Evolutionary conservation across 2,329 filamentous ascomycete species (phyloP), one percentile per base, ranked within the genome.

Genomic region (Aspergillus ustus): DNA sequence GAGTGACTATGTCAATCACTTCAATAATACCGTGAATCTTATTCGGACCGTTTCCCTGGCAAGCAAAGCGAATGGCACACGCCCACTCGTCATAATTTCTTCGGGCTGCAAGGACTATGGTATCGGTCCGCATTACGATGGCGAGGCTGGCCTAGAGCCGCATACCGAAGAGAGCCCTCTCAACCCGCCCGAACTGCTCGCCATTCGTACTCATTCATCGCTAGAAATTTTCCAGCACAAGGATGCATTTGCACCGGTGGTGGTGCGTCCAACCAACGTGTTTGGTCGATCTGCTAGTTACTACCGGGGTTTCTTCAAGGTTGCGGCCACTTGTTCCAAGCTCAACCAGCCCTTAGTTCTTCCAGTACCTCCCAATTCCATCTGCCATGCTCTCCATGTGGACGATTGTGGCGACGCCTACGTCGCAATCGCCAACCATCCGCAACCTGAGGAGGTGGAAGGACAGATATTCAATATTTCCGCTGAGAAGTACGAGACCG

Each of bases 71-170:
- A 52, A 57, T 7, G 59, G 59, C 4, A 25, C 50, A 3, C 48
- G 48, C 1, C 62, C 62, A 0, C 25, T 64, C 2, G 54, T 64
- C 4, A 48, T 64, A 4, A 48, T 64, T 20, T 59, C 62, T n/a
- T 59, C 59, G 4, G 62, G 62, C 5, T 63, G 62, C 22, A 63
- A 63, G n/a, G 62, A 63, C 31, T 63, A 63, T 40, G 62, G 62
- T 13, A 37, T 61, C 2, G 56, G 54, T 17, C 51, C 55, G 8
- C 59, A 61, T 31, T 57, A 58, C 17, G 40, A 59, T 7, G 48
- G 46, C 22, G 37, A 51, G 1, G 5, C 15, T 7, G 45, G 19
- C 20, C 22, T 63, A 8, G 20, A 48, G 3, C 62, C 62, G 11
- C 62, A 63, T 19, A 59, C 59, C 9, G 62, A 63, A 52, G 37